These are phyloP conservation scores for Phaeoacremonium minimum DNA, from an alignment of 2,329 filamentous ascomycete species.

Conservation along the genomic window DNA sequence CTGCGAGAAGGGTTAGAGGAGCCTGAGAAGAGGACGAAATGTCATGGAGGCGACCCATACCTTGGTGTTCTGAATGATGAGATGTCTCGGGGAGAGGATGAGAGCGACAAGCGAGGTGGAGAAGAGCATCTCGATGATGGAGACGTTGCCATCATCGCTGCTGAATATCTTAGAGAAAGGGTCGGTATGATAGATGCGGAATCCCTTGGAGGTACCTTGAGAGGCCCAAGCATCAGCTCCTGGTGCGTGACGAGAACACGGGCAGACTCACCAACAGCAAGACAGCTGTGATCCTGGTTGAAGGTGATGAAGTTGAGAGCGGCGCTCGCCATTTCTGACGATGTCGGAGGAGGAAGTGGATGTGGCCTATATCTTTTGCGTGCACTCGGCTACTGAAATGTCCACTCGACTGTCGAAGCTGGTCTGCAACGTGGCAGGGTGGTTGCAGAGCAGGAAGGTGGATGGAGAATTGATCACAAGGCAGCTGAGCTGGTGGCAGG, in stretches of 20 bases:
- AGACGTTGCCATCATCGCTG: slow-evolving; percentile 90
- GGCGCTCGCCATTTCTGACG: slow-evolving; percentile 64
- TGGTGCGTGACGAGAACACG: slow-evolving; percentile 1
- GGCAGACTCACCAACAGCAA: slow-evolving; percentile 75
- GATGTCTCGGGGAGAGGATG: slow-evolving; percentile 82
- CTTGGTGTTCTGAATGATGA: slow-evolving; percentile 98
- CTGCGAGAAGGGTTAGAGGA: slow-evolving; percentile 24
- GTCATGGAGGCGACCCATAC: slow-evolving; percentile 38
- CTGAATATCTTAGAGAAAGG: slow-evolving; percentile 94
- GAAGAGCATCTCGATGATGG: slow-evolving; percentile 97
- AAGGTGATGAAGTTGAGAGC: slow-evolving; percentile 97
- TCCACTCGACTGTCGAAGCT: slow-evolving; percentile 1
- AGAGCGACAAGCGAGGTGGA: slow-evolving; percentile 94
- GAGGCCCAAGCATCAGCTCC: neutral
- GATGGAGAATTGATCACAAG: too few relatives aligned
- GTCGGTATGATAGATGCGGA: slow-evolving; percentile 94
- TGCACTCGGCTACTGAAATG: too few relatives aligned
- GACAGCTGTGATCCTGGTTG: slow-evolving; percentile 97
- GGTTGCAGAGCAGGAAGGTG: too few relatives aligned
- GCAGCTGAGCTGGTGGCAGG: too few relatives aligned
- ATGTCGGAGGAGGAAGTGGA: too few relatives aligned
- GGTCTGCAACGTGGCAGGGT: too few relatives aligned
- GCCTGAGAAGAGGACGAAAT: slow-evolving; percentile 2
- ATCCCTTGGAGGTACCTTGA: slow-evolving; percentile 83
- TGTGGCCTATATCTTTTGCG: too few relatives aligned